phyloP scores from a whole-genome alignment of 2,329 filamentous ascomycete species.

The Allantophomopsis cytisporea region DNA sequence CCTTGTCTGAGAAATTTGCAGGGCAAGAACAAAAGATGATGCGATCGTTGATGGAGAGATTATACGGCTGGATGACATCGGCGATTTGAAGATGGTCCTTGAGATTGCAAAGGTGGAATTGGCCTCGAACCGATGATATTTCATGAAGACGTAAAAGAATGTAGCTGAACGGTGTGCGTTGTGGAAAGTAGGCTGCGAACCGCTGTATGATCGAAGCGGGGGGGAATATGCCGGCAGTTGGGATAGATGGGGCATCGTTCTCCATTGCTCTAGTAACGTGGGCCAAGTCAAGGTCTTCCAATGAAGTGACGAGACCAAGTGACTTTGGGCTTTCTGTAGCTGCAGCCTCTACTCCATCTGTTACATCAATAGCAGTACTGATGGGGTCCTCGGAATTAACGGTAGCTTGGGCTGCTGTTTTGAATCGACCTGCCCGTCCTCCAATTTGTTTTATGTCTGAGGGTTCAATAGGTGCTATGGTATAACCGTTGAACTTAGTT shows the following conservation, averaged over 20 bases:
- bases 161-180: slow-evolving; percentile 69
- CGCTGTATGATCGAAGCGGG: slow-evolving; percentile 57
- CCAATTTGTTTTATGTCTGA: slow-evolving; percentile 92
- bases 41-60: slow-evolving; percentile 60
- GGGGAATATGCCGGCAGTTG: slow-evolving; percentile 60
- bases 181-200: slow-evolving; percentile 73
- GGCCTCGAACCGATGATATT: slow-evolving; percentile 38
- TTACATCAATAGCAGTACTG: background rate
- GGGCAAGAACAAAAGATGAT: slow-evolving; percentile 66
- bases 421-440: slow-evolving; percentile 79
- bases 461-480: slow-evolving; percentile 43
- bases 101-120: slow-evolving; percentile 59
- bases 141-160: slow-evolving; percentile 65
- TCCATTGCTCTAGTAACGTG: slow-evolving; percentile 49
- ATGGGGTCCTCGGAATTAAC: slow-evolving; percentile 5
- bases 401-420: slow-evolving; percentile 48
- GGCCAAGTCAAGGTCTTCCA: slow-evolving; percentile 56
- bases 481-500: slow-evolving; percentile 54
- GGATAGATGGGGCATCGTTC: slow-evolving; percentile 49
- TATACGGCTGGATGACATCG: slow-evolving; percentile 59
- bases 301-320: slow-evolving; percentile 64
- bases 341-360: background rate
- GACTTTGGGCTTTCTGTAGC: slow-evolving; percentile 2
- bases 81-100: slow-evolving; percentile 49
- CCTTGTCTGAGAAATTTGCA: slow-evolving; percentile 35